These are phyloP conservation scores for Glaciozyma antarctica DNA, from an alignment of 768 basidiomycete genomes.

Conservation along the genomic window DNA sequence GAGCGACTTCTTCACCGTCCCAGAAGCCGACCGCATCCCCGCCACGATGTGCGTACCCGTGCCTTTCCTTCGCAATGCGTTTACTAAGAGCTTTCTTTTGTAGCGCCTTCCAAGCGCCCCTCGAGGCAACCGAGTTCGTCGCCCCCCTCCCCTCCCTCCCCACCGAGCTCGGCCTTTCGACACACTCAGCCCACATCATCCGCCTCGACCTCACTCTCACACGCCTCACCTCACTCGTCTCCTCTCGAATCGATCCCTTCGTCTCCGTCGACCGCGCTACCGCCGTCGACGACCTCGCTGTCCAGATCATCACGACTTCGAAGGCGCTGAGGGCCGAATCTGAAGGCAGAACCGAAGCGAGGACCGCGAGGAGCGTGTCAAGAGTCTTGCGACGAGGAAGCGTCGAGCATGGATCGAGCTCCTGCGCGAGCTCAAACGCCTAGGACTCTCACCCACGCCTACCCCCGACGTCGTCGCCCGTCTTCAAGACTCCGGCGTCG, in stretches of 20 bases:
- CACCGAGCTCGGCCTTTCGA: neutral
- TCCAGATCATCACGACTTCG: conserved; percentile 47
- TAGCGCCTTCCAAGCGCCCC: neutral
- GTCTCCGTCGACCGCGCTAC: conserved; percentile 49
- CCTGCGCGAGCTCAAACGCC: conserved; percentile 71
- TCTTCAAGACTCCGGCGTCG: conserved; percentile 20
- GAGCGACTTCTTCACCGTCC: conserved; percentile 26
- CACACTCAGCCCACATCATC: conserved; percentile 1
- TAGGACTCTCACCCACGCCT: conserved; percentile 49
- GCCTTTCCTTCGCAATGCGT: neutral
- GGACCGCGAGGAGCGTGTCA: conserved; percentile 49
- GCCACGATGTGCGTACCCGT: neutral
- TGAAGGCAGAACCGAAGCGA: conserved; percentile 47
- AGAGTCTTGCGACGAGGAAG: conserved; percentile 69
- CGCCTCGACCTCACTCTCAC: conserved; percentile 20
- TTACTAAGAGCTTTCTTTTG: neutral
- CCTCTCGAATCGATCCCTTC: conserved; percentile 37
- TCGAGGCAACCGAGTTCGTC: neutral
- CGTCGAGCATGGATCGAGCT: conserved; percentile 83
- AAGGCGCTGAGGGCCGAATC: conserved; percentile 39
- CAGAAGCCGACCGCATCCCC: conserved; percentile 11
- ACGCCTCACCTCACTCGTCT: conserved; percentile 14
- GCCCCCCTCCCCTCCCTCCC: conserved; percentile 2
- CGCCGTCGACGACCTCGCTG: conserved; percentile 55
- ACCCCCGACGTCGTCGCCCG: conserved; percentile 20